Evolutionary conservation across 1,284 basidiomycete species (phyloP).

Genomic region (Cystobasidium sp.): DNA sequence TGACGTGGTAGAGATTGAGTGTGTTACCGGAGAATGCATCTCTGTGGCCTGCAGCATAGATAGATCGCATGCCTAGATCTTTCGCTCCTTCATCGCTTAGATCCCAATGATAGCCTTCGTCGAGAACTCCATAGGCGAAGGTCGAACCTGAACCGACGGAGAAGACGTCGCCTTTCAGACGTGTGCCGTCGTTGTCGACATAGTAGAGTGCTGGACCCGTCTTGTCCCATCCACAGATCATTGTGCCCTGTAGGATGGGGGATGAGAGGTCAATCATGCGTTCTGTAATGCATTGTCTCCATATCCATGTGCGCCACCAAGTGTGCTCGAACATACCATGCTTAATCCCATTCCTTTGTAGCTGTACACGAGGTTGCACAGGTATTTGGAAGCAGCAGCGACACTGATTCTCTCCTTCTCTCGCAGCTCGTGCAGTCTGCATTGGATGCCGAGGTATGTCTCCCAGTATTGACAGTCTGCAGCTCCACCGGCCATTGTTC

Average conservation of each 20-base stretch:
- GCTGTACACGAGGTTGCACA: constrained; percentile 94
- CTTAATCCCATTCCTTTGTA: constrained; percentile 99
- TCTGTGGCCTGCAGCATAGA: constrained; percentile 95
- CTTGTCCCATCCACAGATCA: constrained; percentile 99
- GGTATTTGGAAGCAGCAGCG: constrained; percentile 95
- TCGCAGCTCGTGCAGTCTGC: constrained; percentile 92
- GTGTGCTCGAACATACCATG: constrained; percentile 68
- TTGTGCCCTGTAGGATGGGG: constrained; percentile 71
- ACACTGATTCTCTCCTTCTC: constrained; percentile 96
- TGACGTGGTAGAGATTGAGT: constrained; percentile 93
- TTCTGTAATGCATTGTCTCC: not conserved
- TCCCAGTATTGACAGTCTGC: constrained; percentile 97
- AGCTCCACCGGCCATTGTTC: constrained; percentile 59
- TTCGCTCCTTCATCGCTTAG: constrained; percentile 91
- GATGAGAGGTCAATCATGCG: not conserved
- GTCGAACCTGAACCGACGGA: constrained; percentile 98
- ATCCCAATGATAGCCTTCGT: constrained; percentile 82
- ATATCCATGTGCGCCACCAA: not conserved
- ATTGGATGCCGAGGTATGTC: constrained; percentile 97
- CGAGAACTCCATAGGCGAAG: constrained; percentile 97
- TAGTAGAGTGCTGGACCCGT: constrained; percentile 98
- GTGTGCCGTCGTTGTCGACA: constrained; percentile 95
- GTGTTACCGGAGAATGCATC: constrained; percentile 96
- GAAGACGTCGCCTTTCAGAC: constrained; percentile 94
- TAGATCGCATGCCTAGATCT: constrained; percentile 90